Percentiles rank a stretch among this genome's conserved stretches.
Conservation (phyloP, 2,329 filamentous ascomycete genomes). For the Diplodia scrobiculata region DNA sequence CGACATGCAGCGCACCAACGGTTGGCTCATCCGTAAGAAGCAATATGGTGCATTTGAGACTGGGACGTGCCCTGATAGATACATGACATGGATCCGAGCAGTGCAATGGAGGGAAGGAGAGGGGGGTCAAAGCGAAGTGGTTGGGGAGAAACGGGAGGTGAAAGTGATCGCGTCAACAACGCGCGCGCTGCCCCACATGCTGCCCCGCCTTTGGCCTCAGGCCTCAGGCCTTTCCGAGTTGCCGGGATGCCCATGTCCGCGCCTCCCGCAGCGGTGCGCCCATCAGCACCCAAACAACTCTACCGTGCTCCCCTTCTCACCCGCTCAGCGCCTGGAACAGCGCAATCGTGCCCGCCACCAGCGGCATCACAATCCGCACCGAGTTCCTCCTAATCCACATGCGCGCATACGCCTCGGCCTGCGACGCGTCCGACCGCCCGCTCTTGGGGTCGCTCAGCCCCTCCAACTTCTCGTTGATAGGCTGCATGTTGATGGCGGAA, state of each 20-base stretch:
- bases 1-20: neutral
- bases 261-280: neutral
- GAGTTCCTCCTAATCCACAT: constrained; percentile 45
- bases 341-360: constrained; percentile 41
- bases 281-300: constrained; percentile 14
- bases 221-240: neutral
- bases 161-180: neutral
- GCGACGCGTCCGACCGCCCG: constrained; percentile 38
- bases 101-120: neutral
- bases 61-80: neutral
- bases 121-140: neutral
- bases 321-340: constrained; percentile 35
- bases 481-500: constrained; percentile 56
- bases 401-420: constrained; percentile 41
- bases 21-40: neutral
- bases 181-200: neutral
- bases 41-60: neutral
- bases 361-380: constrained; percentile 41
- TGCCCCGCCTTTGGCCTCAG: too few relatives aligned
- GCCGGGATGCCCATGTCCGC: neutral
- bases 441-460: constrained; percentile 43
- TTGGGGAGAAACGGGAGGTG: neutral
- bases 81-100: neutral
- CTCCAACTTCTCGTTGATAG: constrained; percentile 54
- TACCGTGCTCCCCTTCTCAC: neutral